Evolutionary conservation across 192 early-diverging fungal species (phyloP).

Genomic region (Entrophospora sp.): DNA sequence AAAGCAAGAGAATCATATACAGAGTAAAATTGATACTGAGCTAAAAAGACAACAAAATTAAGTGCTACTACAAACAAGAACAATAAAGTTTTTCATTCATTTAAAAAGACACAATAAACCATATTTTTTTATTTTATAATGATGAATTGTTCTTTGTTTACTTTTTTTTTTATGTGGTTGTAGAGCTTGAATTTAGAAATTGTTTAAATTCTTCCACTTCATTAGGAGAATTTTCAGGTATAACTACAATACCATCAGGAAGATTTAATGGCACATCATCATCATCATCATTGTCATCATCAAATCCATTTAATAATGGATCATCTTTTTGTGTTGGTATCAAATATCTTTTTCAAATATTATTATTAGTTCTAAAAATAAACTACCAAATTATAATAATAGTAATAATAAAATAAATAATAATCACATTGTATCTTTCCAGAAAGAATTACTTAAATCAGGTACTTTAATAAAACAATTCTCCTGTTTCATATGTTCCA

Average conservation of each 20-base stretch:
- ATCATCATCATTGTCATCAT: slow-evolving; percentile 37
- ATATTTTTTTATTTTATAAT: no score
- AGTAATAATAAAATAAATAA: neutral
- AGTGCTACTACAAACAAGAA: no score
- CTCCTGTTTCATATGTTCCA: slow-evolving; percentile 52
- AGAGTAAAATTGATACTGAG: no score
- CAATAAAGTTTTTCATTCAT: no score
- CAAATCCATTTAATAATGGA: slow-evolving; percentile 70
- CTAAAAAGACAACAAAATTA: no score
- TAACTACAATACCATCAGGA: neutral
- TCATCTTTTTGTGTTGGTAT: slow-evolving; percentile 80
- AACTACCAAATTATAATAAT: neutral
- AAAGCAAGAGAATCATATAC: no score
- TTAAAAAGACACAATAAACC: no score
- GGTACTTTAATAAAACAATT: slow-evolving; percentile 47
- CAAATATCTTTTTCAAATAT: slow-evolving; percentile 35
- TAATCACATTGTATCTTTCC: slow-evolving; percentile 62
- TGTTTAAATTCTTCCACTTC: neutral
- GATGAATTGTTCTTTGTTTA: no score
- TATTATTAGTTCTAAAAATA: neutral
- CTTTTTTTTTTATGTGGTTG: no score
- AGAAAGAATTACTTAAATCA: slow-evolving; percentile 45
- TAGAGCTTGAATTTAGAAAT: no score
- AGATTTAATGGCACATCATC: neutral
- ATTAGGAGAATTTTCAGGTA: neutral